A percentile compares a stretch with the other conserved stretches of the same genome.
phyloP scores from a whole-genome alignment of 108 stramenopile genomes.

The Cyclostephanos invisitatus region DNA sequence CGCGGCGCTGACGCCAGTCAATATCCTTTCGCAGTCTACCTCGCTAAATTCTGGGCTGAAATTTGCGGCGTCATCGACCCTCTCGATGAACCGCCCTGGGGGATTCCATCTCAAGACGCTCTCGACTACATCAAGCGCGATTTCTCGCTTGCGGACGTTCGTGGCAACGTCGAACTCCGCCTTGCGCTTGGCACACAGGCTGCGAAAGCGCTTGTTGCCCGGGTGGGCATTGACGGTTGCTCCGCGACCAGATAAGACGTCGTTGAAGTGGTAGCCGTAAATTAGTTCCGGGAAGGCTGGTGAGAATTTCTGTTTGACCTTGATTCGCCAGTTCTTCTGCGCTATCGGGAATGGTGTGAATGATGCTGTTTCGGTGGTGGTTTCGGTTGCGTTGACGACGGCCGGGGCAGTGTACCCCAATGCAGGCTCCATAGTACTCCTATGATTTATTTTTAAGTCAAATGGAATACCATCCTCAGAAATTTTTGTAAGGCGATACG shows the following conservation, averaged over 20 bases:
- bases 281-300: constrained; percentile 21
- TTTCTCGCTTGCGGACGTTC: constrained; percentile 61
- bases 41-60: constrained; percentile 8
- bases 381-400: neutral
- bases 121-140: constrained; percentile 64
- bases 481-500: too few species aligned
- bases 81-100: constrained; percentile 63
- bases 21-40: constrained; percentile 1
- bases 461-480: too few species aligned
- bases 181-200: constrained; percentile 63
- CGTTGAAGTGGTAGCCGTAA: constrained; percentile 36
- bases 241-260: constrained; percentile 68
- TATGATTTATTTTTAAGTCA: too few species aligned
- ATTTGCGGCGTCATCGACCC: constrained; percentile 10
- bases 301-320: constrained; percentile 12
- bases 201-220: constrained; percentile 67
- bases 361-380: neutral
- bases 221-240: constrained; percentile 73
- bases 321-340: neutral
- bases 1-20: constrained; percentile 7
- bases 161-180: constrained; percentile 64
- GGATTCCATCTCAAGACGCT: constrained; percentile 24
- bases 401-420: neutral
- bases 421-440: too few species aligned
- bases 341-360: neutral